Conservation (phyloP, 1,139 yeast species). For the Candida tunisiensis region DNA sequence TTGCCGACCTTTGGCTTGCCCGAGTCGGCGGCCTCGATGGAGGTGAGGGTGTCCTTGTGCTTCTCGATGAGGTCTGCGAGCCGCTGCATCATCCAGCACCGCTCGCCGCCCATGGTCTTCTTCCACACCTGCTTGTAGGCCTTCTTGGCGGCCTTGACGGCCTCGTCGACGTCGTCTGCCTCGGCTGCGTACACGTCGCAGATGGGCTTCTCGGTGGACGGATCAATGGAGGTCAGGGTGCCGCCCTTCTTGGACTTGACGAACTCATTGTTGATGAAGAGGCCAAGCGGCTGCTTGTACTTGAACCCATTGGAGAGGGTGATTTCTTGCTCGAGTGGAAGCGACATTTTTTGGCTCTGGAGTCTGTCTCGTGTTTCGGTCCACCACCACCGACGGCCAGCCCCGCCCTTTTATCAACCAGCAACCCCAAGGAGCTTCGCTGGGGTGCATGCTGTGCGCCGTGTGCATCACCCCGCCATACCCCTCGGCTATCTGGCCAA, state of each 20-base stretch:
- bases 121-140: conserved; percentile 46
- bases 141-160: conserved; percentile 55
- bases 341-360: no score
- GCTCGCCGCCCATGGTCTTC: conserved; percentile 28
- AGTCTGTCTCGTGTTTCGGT: no score
- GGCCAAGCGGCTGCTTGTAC: conserved; percentile 22
- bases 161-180: conserved; percentile 53
- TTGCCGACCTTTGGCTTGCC: conserved; percentile 43
- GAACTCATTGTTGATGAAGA: conserved; percentile 49
- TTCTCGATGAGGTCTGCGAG: conserved; percentile 34
- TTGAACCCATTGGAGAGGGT: no score
- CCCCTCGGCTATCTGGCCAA: no score
- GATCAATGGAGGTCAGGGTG: conserved; percentile 41
- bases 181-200: conserved; percentile 52
- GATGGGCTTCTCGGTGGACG: conserved; percentile 52
- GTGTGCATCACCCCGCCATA: no score
- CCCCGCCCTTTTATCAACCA: no score
- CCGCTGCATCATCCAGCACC: conserved; percentile 31
- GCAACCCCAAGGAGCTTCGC: no score
- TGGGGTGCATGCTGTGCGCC: no score
- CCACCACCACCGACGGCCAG: no score
- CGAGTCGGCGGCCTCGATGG: conserved; percentile 45
- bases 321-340: no score
- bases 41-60: conserved; percentile 32
- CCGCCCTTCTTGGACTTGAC: conserved; percentile 31